Evolutionary conservation across 2,329 filamentous ascomycete species (phyloP).

Genomic region (Penicillium olsonii): DNA sequence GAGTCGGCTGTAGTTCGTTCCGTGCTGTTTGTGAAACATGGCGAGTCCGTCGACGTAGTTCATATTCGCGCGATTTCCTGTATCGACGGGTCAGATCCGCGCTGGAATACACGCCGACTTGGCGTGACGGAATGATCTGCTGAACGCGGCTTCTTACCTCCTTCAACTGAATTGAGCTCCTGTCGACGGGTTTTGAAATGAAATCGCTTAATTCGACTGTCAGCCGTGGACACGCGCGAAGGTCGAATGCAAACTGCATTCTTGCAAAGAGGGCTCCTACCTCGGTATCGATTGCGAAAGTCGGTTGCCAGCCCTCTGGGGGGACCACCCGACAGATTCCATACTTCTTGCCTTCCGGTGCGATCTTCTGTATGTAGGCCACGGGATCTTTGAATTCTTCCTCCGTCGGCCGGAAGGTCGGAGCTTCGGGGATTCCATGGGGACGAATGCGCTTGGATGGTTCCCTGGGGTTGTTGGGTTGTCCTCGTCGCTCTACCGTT

Average conservation of each 20-base stretch:
- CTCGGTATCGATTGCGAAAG: constrained; percentile 96
- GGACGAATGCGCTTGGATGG: constrained; percentile 75
- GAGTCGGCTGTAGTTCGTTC: constrained; percentile 88
- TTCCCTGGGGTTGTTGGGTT: constrained; percentile 74
- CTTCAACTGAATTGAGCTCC: constrained; percentile 96
- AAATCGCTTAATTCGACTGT: constrained; percentile 67
- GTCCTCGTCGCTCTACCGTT: constrained; percentile 88
- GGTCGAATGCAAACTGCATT: background rate
- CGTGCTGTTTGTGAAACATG: constrained; percentile 97
- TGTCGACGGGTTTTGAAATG: constrained; percentile 96
- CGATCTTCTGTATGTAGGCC: constrained; percentile 89
- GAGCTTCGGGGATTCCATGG: constrained; percentile 84
- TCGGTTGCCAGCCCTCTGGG: constrained; percentile 88
- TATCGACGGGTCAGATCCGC: constrained; percentile 42
- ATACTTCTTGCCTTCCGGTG: constrained; percentile 79
- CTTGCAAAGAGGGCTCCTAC: constrained; percentile 53
- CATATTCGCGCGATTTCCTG: constrained; percentile 90
- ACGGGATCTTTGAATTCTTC: constrained; percentile 95
- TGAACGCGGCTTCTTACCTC: constrained; percentile 63
- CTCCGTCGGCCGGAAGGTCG: constrained; percentile 83
- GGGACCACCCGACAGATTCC: constrained; percentile 96
- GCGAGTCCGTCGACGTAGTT: constrained; percentile 93
- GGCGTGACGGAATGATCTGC: constrained; percentile 25
- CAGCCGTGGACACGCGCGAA: constrained; percentile 20
- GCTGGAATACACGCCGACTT: constrained; percentile 29